These are phyloP conservation scores for Cerioporus squamosus DNA, from an alignment of 1,284 basidiomycete genomes.

Conservation along the genomic window DNA sequence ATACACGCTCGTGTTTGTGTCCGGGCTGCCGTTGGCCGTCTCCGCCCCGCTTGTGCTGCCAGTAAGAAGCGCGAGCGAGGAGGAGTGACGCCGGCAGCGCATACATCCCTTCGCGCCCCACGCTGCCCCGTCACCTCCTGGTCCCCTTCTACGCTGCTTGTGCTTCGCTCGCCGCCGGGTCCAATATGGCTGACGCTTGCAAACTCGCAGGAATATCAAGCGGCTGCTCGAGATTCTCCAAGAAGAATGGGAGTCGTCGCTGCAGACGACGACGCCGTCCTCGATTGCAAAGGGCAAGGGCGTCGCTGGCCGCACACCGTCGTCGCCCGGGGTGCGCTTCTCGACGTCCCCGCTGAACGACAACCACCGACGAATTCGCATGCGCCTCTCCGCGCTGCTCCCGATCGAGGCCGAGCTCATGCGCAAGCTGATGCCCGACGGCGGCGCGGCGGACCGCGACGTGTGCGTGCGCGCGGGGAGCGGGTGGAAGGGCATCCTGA, in stretches of 20 bases:
- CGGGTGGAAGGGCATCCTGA: slow-evolving; percentile 53
- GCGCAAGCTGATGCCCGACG: slow-evolving; percentile 45
- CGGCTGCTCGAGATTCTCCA: slow-evolving; percentile 53
- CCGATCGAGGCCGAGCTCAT: slow-evolving; percentile 58
- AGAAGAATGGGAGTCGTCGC: slow-evolving; percentile 48
- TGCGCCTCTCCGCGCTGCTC: slow-evolving; percentile 62
- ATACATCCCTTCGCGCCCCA: too few species aligned
- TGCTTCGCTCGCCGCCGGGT: too few species aligned
- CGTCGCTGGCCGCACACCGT: slow-evolving; percentile 23
- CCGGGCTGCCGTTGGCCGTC: too few species aligned
- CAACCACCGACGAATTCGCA: slow-evolving; percentile 48
- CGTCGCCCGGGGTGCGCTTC: slow-evolving; percentile 26
- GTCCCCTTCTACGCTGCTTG: too few species aligned
- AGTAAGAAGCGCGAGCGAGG: too few species aligned
- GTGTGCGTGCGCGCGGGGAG: slow-evolving; percentile 61
- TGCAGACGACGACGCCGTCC: slow-evolving; percentile 22
- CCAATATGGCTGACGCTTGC: too few species aligned
- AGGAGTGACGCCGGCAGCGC: too few species aligned
- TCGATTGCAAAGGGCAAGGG: slow-evolving; percentile 28
- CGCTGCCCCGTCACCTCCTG: too few species aligned
- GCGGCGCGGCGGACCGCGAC: slow-evolving; percentile 35
- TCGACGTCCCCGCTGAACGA: slow-evolving; percentile 35
- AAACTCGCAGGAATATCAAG: slow-evolving; percentile 61
- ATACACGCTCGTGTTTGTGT: too few species aligned
- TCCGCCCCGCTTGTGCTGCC: too few species aligned